Evolutionary conservation across 768 basidiomycete species (phyloP), one percentile per base, ranked within the genome.

Genomic region (Naganishia randhawae): DNA sequence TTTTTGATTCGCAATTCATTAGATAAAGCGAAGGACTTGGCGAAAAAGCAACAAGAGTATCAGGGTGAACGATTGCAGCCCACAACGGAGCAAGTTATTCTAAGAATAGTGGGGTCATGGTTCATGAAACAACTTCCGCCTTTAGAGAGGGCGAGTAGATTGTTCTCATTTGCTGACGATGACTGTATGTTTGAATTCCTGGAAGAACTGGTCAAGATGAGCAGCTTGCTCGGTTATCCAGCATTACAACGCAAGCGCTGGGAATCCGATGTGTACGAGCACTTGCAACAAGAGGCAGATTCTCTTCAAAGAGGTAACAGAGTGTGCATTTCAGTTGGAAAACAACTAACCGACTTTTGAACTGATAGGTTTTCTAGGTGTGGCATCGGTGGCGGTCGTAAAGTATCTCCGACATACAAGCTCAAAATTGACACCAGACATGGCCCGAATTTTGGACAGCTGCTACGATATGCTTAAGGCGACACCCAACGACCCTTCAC

Each of bases 101-200:
- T 64, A 19, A 31, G 51, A 29, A 33, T 33, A 6, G n/a, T 48
- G 5, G 51, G 67, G 17, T 63, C 61, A 22, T 68, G 54, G 42
- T 45, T 68, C 5, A 48, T 63, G 39, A 68, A 63, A n/a, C 67
- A 68, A n/a, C 14, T 63, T 17, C 35, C 57, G 10, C 50, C 57
- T 27, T 35, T 68, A n/a, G 53, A 63, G 32, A 33, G 45, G 29
- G 67, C 67, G 5, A 35, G 27, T 25, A 50, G 32, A 13, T 61
- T 68, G 7, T 68, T 68, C 35, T 29, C 31, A 35, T 27, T 50
- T 16, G 67, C 61, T 5, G 67, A 63, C 3, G 25, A 19, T 25
- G 51, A 62, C 25, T 8, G 16, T 14, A 48, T 68, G 57, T 48
- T 57, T 27, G 37, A 22, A 7, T 57, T 67, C n/a, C 25, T 67